Evolutionary conservation across 208 protist species (phyloP).

Genomic region (Leishmania major): DNA sequence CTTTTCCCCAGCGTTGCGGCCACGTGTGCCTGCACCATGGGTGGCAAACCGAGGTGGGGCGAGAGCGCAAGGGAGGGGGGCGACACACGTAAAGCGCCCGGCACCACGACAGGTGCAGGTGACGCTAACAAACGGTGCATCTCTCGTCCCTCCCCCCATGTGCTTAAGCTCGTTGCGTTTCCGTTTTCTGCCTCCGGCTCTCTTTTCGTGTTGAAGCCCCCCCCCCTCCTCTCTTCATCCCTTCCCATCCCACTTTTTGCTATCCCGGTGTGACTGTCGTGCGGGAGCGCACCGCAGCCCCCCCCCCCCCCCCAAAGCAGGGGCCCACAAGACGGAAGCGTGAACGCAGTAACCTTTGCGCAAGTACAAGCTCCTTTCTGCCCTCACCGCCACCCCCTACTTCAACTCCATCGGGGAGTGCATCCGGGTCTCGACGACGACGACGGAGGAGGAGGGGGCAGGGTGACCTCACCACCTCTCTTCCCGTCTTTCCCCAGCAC

Average conservation of each 20-base stretch:
- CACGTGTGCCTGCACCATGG: not conserved
- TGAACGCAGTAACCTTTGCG: not conserved
- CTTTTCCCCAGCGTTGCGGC: not conserved
- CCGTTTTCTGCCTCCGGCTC: not conserved
- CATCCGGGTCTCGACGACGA: not conserved
- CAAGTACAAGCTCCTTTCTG: not conserved
- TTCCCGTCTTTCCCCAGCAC: no score
- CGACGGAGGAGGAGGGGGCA: not conserved
- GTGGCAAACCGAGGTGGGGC: not conserved
- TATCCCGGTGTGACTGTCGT: not conserved
- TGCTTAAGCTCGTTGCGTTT: not conserved
- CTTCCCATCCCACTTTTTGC: not conserved
- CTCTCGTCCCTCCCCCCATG: not conserved
- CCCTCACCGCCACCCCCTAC: not conserved
- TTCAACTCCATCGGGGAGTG: not conserved
- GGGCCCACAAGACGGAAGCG: not conserved
- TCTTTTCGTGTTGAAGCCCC: not conserved
- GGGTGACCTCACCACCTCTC: not conserved
- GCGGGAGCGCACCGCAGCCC: not conserved
- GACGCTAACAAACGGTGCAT: not conserved
- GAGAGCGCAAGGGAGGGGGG: not conserved
- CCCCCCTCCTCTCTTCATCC: not conserved
- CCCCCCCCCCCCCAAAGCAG: no score
- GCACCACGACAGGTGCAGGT: not conserved
- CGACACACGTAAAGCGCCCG: not conserved